Conservation (phyloP, 2,329 filamentous ascomycete species). For the Microcyclosporella mali region DNA sequence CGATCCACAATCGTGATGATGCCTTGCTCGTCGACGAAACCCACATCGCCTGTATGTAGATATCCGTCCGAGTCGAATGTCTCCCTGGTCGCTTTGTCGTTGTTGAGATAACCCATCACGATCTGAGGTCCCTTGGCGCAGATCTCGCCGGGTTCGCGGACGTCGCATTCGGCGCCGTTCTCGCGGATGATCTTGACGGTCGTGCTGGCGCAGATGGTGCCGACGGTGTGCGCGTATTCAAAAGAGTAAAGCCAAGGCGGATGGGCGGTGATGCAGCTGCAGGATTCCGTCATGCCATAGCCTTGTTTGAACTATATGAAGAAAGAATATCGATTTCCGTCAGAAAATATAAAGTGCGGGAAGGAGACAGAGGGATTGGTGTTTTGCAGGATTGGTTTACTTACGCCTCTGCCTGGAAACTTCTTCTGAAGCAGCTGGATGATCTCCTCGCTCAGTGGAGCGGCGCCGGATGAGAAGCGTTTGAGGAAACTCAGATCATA, state of each 20-base stretch:
- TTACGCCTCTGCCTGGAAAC: constrained; percentile 50
- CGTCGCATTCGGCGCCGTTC: constrained; percentile 48
- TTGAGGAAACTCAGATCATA: constrained; percentile 53
- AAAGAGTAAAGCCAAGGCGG: constrained; percentile 52
- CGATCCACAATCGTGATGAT: constrained; percentile 53
- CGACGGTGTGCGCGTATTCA: constrained; percentile 52
- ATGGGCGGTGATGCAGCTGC: constrained; percentile 57
- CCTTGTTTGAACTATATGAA: constrained; percentile 45
- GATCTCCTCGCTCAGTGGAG: constrained; percentile 53
- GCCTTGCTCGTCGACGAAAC: constrained; percentile 27
- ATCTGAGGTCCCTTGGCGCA: constrained; percentile 50
- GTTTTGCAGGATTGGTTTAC: no score
- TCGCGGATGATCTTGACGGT: constrained; percentile 55
- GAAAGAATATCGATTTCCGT: not conserved
- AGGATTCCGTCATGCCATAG: constrained; percentile 64
- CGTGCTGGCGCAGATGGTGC: constrained; percentile 53
- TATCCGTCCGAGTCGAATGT: constrained; percentile 41
- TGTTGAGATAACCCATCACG: constrained; percentile 49
- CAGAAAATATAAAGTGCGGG: not conserved
- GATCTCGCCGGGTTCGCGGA: constrained; percentile 51
- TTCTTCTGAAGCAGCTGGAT: constrained; percentile 49
- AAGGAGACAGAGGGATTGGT: not conserved
- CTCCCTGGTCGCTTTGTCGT: constrained; percentile 43
- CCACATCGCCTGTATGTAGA: constrained; percentile 50
- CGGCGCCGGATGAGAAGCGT: constrained; percentile 56